These are phyloP conservation scores for Monosporozyma servazzii DNA, from an alignment of 805 yeast species.

Conservation along the genomic window DNA sequence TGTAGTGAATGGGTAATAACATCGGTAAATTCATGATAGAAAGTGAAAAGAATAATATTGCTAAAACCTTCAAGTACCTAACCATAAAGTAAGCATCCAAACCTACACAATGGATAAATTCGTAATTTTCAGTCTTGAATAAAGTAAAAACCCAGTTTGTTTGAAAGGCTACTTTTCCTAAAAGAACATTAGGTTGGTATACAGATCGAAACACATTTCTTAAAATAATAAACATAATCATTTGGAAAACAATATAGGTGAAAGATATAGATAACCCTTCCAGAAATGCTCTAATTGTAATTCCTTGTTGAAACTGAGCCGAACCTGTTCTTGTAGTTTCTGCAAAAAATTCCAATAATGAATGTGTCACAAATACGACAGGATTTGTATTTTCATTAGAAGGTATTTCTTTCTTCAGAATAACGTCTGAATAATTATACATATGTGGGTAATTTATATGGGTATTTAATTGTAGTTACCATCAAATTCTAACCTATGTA, in stretches of 20 bases:
- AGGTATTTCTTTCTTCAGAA: neutral
- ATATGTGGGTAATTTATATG: neutral
- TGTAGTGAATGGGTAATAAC: constrained; percentile 53
- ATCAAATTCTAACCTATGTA: no score
- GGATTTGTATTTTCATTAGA: neutral
- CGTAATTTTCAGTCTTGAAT: constrained; percentile 32
- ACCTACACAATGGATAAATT: constrained; percentile 39
- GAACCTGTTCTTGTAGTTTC: constrained; percentile 48
- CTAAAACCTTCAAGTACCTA: constrained; percentile 46
- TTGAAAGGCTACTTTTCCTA: neutral
- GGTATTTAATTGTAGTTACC: neutral
- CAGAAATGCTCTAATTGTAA: constrained; percentile 46
- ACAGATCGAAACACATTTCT: constrained; percentile 32
- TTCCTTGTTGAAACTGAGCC: constrained; percentile 51
- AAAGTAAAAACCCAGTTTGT: constrained; percentile 12
- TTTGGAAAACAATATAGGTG: constrained; percentile 45
- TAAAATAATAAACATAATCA: constrained; percentile 33
- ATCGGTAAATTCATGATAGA: constrained; percentile 49
- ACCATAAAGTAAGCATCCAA: constrained; percentile 69
- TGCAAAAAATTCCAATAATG: constrained; percentile 29
- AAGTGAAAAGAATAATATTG: constrained; percentile 42
- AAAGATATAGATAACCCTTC: constrained; percentile 49
- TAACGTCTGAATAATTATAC: neutral
- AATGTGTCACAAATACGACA: neutral
- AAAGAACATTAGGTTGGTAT: constrained; percentile 43